Conservation (phyloP, 768 basidiomycete genomes). For the Mycena amicta region DNA sequence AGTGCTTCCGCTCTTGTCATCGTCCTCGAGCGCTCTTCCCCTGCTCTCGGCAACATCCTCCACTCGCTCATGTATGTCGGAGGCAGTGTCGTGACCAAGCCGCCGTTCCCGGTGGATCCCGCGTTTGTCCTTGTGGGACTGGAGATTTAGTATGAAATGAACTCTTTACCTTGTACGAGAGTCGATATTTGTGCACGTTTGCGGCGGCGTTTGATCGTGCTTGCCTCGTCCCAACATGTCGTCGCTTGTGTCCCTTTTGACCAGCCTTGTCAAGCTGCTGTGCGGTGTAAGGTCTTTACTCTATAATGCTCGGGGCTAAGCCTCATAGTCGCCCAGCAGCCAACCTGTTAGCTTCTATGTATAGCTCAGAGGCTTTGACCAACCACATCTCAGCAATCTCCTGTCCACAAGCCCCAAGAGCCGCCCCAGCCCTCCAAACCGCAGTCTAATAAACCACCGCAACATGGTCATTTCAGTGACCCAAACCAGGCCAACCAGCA, state of each 20-base stretch:
- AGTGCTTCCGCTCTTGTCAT: slow-evolving; percentile 80
- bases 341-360: neutral
- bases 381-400: neutral
- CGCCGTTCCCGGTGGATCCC: slow-evolving; percentile 73
- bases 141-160: slow-evolving; percentile 56
- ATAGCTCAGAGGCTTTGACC: neutral
- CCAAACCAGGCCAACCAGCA: slow-evolving; percentile 65
- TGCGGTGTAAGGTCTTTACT: slow-evolving; percentile 1
- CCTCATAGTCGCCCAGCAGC: neutral
- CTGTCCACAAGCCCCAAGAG: neutral
- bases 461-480: slow-evolving; percentile 30
- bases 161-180: neutral
- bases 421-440: neutral
- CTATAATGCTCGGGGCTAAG: neutral
- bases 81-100: slow-evolving; percentile 80
- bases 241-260: neutral
- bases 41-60: slow-evolving; percentile 70
- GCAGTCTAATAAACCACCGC: neutral
- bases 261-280: neutral
- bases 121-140: slow-evolving; percentile 84
- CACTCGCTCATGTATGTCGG: slow-evolving; percentile 95
- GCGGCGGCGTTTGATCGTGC: neutral
- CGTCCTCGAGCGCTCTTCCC: slow-evolving; percentile 72
- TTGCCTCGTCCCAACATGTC: neutral
- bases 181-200: neutral